A percentile compares a stretch with the other conserved stretches of the same genome.
phyloP scores from a whole-genome alignment of 495 filamentous ascomycete species.

The Astrothelium subdiscretum region DNA sequence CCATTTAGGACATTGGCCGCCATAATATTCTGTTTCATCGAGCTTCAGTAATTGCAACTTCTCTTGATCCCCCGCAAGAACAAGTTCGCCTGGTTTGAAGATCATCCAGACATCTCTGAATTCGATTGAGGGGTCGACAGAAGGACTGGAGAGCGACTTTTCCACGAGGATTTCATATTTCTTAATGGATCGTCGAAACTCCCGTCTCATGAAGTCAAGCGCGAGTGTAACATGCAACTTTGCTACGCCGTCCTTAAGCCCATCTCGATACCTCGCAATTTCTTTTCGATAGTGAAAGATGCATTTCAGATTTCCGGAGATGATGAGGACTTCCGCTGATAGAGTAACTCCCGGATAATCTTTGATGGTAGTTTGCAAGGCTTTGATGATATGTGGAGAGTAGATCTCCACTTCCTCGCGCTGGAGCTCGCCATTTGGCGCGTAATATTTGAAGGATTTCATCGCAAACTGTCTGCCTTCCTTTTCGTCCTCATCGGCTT shows the following conservation, averaged over 20 bases:
- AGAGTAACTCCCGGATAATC: constrained; percentile 14
- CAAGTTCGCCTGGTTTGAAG: constrained; percentile 7
- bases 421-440: not conserved
- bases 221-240: constrained; percentile 8
- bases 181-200: constrained; percentile 7
- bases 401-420: constrained; percentile 10
- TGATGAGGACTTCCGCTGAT: constrained; percentile 10
- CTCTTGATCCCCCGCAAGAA: constrained; percentile 3
- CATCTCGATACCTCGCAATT: constrained; percentile 1
- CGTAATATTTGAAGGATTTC: not conserved
- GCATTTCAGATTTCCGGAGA: constrained; percentile 6
- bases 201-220: constrained; percentile 9
- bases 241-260: constrained; percentile 7
- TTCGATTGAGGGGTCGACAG: not conserved
- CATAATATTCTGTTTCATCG: not conserved
- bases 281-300: constrained; percentile 16
- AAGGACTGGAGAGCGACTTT: constrained; percentile 1
- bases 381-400: constrained; percentile 15
- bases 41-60: constrained; percentile 6
- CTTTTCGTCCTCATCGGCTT: not conserved
- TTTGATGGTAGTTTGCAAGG: constrained; percentile 8
- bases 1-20: not conserved
- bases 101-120: constrained; percentile 13
- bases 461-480: not conserved
- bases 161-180: constrained; percentile 9